These are phyloP conservation scores for Udeniomyces megalosporus DNA, from an alignment of 768 basidiomycete species.

Conservation along the genomic window DNA sequence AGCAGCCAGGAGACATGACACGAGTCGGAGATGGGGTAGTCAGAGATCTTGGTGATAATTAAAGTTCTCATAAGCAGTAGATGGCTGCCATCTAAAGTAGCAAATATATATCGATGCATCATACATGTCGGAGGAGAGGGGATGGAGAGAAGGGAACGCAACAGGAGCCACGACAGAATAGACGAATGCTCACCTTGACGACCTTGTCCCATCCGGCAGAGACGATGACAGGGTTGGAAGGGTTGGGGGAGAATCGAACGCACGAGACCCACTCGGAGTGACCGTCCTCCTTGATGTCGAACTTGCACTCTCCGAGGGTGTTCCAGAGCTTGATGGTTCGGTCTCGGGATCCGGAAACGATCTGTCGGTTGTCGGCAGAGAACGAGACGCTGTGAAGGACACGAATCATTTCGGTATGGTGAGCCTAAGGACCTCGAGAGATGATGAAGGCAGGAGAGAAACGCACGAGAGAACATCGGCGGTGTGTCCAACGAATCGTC, in stretches of 20 bases:
- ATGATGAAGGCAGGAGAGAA: too few relatives aligned
- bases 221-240: slow-evolving; percentile 93
- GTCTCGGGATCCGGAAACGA: slow-evolving; percentile 96
- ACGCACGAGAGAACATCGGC: slow-evolving; percentile 73
- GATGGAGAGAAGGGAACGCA: not conserved
- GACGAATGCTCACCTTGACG: slow-evolving; percentile 65
- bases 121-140: slow-evolving; percentile 22
- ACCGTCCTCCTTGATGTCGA: slow-evolving; percentile 96
- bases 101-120: slow-evolving; percentile 54
- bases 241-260: slow-evolving; percentile 97
- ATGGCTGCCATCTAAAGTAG: slow-evolving; percentile 62
- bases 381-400: slow-evolving; percentile 53
- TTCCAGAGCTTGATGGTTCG: slow-evolving; percentile 99
- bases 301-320: slow-evolving; percentile 99
- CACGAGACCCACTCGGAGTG: slow-evolving; percentile 99
- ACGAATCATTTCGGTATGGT: too few relatives aligned
- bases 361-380: slow-evolving; percentile 98
- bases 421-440: not conserved
- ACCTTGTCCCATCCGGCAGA: slow-evolving; percentile 99
- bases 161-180: not conserved
- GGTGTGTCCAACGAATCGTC: slow-evolving; percentile 93
- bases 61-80: slow-evolving; percentile 49
- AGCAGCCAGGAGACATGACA: not conserved
- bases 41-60: slow-evolving; percentile 70
- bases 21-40: slow-evolving; percentile 33